Base-by-base conservation (phyloP, 495 filamentous ascomycete species). In the Aspergillus saccharolyticus region DNA sequence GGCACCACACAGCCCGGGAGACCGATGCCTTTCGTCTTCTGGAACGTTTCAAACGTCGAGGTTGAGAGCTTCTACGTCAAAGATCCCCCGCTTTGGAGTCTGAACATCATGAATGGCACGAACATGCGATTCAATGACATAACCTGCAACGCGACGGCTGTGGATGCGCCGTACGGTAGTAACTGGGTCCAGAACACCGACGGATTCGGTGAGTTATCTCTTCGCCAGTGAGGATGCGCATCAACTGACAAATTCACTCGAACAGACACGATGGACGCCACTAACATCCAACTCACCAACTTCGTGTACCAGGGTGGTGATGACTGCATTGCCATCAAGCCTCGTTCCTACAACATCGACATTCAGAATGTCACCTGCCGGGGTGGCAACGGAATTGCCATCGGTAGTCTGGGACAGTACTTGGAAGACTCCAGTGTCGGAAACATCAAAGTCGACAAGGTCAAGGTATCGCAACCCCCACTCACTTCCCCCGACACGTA, bases 101-200 rank as follows among this genome's bases (percentile, higher is more conserved):
- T 82, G 45, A 83, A 83, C 62, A 81, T 84, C 55, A 82, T 84
- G 80, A 85, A 83, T 54, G 79, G 78, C 3, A 82, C 75, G 4
- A 70, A 83, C 56, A 78, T 84, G 74, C 64, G 62, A 43, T 79
- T 83, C 60, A 71, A 79, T 33, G 78, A 82, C 54, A 79, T 83
- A 54, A 59, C 70, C 28, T 60, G 61, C 59, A 83, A 82, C 67
- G 75, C 74, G 12, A 83, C 78, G 22, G 74, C 75, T 1, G 64
- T 75, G 0, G 59, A 78, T 50, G 81, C 80, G 7, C 80, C 79
- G 12, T 77, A 70, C 16, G 79, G 80, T 1, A 57, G 60, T 4
- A 83, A 84, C 54, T 83, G 78, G 80, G 80, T 83, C 9, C 80
- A 82, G 61, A 84, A 84, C 59, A 84, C 80, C 0, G 81, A 83